Conservation (phyloP, 768 basidiomycete species). For the Collybiopsis luxurians region DNA sequence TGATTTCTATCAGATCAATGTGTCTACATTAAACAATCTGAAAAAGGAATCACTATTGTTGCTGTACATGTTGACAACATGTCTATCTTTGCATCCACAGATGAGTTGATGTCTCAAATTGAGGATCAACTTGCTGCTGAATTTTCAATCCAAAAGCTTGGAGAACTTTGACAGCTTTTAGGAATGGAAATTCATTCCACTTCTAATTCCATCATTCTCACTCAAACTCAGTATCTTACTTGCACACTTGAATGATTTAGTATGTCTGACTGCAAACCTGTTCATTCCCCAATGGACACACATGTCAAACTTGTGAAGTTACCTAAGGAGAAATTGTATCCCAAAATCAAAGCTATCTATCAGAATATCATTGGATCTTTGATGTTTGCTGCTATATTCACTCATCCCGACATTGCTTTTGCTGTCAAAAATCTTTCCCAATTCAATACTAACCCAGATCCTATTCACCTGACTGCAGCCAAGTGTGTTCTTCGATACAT, state of each 20-base stretch:
- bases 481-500: slow-evolving; percentile 12
- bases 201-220: not conserved
- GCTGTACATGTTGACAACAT: too few species aligned
- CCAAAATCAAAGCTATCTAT: slow-evolving; percentile 16
- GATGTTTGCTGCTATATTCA: slow-evolving; percentile 21
- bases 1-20: too few species aligned
- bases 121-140: not conserved
- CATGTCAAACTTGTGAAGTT: slow-evolving; percentile 7
- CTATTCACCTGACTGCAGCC: slow-evolving; percentile 15
- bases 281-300: slow-evolving; percentile 15
- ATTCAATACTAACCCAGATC: slow-evolving; percentile 25
- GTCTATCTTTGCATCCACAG: too few species aligned
- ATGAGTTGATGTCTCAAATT: too few species aligned
- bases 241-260: slow-evolving; percentile 6
- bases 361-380: slow-evolving; percentile 18
- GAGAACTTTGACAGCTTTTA: slow-evolving; percentile 24
- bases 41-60: too few species aligned
- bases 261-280: slow-evolving; percentile 16
- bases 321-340: slow-evolving; percentile 8
- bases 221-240: not conserved
- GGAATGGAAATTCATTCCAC: not conserved
- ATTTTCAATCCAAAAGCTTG: not conserved
- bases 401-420: slow-evolving; percentile 24
- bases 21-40: slow-evolving; percentile 12
- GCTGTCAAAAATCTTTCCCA: slow-evolving; percentile 21